Evolutionary conservation across 768 basidiomycete genomes (phyloP).

Genomic region (Trametes meyenii): DNA sequence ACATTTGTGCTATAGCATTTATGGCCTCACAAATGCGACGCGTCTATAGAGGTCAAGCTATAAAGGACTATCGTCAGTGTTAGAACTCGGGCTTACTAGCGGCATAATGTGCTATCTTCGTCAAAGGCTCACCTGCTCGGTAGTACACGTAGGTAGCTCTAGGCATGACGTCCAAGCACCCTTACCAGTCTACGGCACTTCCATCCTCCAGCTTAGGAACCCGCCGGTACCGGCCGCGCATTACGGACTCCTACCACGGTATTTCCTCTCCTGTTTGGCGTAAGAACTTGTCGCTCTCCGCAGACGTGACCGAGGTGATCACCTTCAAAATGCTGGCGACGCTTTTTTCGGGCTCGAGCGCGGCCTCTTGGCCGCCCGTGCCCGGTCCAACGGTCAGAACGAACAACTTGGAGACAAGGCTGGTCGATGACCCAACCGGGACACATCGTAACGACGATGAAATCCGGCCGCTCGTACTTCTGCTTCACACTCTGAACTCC

Average conservation of each 20-base stretch:
- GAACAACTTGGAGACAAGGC: neutral
- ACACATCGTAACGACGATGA: constrained; percentile 36
- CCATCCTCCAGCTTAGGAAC: neutral
- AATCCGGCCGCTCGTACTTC: constrained; percentile 35
- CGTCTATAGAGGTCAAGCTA: no score
- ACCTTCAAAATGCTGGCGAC: constrained; percentile 16
- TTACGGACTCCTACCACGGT: constrained; percentile 20
- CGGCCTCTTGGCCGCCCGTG: constrained; percentile 15
- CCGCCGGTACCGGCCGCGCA: neutral
- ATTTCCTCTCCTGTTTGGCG: constrained; percentile 11
- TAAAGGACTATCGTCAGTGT: no score
- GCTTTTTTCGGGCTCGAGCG: constrained; percentile 14
- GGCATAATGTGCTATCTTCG: no score
- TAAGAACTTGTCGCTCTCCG: constrained; percentile 16
- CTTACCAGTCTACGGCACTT: neutral
- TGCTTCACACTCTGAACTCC: constrained; percentile 38
- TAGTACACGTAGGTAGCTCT: no score
- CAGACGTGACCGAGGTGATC: neutral
- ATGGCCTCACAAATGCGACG: no score
- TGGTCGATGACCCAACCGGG: constrained; percentile 40
- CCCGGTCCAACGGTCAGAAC: neutral
- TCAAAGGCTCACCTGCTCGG: no score
- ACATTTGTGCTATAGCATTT: no score
- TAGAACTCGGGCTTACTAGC: no score
- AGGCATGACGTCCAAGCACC: neutral